Base-by-base conservation (phyloP, 2,329 filamentous ascomycete species). In the Trichophyton verrucosum region DNA sequence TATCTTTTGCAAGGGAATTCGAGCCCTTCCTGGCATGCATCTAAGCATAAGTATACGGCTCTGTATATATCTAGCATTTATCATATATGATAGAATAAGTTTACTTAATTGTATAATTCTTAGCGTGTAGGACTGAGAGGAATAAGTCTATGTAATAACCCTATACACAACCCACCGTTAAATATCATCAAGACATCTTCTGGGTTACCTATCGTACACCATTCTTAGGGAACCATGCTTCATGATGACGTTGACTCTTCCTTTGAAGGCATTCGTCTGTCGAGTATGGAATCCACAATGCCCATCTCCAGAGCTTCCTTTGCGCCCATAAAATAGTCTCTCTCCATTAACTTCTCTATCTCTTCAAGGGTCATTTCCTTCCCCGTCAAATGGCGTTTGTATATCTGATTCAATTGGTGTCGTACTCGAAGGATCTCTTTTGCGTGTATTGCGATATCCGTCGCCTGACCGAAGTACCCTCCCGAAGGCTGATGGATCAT, bases 401-500 rank as follows among this genome's bases (percentile, higher is more conserved):
- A 96, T 62, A 99, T 97, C 75, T 86, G 81, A 73, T 99, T 97
- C 68, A 96, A 78, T 75, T 92, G 88, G 65, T 86, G 82, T 62
- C 94, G 82, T 60, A 96, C 86, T 62, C 91, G 81, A 71, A 97
- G 80, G 61, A 99, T 99, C 79, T 99, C 92, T 70, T 91, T 96
- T 3, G 94, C 94, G 71, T 99, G 95, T 64, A 99, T 97, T 56
- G 95, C 82, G 65, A 99, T 97, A 70, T 99, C 94, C 36, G 76
- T 81, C 33, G 85, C 85, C 65, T 86, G 84, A 11, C 85, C 85
- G 49, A 77, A 78, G 68, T 86, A 86, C 2, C 85, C 85, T 55
- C 92, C 92, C 1, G 88, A 85, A 0, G 95, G 94, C 73, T 99
- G 94, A 76, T 99, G 94, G 60, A 99, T 86, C 94, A 99, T 99